Evolutionary conservation across 2,329 filamentous ascomycete species (phyloP).

Genomic region (Claviceps pusilla): DNA sequence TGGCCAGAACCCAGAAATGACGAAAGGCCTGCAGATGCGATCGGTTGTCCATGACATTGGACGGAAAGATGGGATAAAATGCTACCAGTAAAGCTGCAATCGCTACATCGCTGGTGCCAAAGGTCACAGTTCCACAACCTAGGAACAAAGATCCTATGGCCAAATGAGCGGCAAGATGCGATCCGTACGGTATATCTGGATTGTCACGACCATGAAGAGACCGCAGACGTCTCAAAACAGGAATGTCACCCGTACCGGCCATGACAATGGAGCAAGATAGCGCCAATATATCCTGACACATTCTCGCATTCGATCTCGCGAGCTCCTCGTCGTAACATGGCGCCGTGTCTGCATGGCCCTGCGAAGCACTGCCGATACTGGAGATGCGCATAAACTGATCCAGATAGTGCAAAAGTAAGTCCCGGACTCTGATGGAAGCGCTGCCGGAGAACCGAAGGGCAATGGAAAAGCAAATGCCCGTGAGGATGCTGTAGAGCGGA

Average conservation of each 20-base stretch:
- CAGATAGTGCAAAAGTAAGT: constrained; percentile 70
- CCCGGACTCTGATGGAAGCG: constrained; percentile 53
- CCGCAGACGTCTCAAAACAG: constrained; percentile 70
- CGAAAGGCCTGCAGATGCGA: constrained; percentile 92
- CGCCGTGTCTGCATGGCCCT: constrained; percentile 14
- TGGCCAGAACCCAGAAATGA: constrained; percentile 91
- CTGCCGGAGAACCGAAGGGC: constrained; percentile 63
- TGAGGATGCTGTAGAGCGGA: constrained; percentile 82
- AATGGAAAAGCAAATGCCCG: constrained; percentile 72
- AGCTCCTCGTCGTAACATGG: constrained; percentile 68
- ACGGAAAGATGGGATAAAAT: constrained; percentile 89
- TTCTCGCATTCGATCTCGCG: constrained; percentile 66
- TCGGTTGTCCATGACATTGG: constrained; percentile 79
- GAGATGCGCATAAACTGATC: constrained; percentile 74
- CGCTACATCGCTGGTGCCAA: constrained; percentile 76
- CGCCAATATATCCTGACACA: constrained; percentile 80
- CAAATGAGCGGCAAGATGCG: constrained; percentile 82
- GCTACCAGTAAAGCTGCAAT: constrained; percentile 75
- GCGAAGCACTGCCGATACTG: constrained; percentile 31
- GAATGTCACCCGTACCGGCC: constrained; percentile 85
- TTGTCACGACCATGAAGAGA: constrained; percentile 79
- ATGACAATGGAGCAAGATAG: constrained; percentile 77
- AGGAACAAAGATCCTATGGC: constrained; percentile 84
- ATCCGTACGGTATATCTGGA: constrained; percentile 74
- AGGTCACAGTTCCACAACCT: constrained; percentile 81